Conservation (phyloP, 2,329 filamentous ascomycete species). For the Pyrenophora teres region DNA sequence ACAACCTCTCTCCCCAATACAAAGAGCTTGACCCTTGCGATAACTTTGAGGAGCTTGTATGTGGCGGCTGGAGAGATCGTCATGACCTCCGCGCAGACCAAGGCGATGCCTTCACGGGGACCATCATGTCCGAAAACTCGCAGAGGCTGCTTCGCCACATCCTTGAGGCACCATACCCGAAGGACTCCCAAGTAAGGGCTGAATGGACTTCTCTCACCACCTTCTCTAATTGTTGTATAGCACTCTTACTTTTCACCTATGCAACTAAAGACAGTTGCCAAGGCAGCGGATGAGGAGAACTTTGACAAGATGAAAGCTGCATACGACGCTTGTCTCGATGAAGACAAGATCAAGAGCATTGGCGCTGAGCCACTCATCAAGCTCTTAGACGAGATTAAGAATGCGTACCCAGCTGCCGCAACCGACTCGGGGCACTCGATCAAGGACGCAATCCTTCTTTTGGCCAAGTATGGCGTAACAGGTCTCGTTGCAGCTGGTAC, state of each 20-base stretch:
- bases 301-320: slow-evolving; percentile 68
- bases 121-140: slow-evolving; percentile 65
- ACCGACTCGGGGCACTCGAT: slow-evolving; percentile 26
- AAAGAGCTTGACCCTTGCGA: slow-evolving; percentile 68
- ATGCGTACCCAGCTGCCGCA: slow-evolving; percentile 19
- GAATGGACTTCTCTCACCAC: background rate
- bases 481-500: slow-evolving; percentile 32
- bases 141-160: slow-evolving; percentile 65
- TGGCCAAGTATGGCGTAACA: slow-evolving; percentile 54
- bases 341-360: slow-evolving; percentile 59
- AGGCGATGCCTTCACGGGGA: slow-evolving; percentile 63
- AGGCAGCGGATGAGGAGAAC: slow-evolving; percentile 62
- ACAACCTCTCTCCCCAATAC: slow-evolving; percentile 66
- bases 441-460: slow-evolving; percentile 54
- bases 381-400: slow-evolving; percentile 58
- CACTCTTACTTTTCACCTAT: slow-evolving; percentile 57
- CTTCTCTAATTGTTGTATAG: slow-evolving; percentile 31
- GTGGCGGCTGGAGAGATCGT: slow-evolving; percentile 67
- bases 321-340: slow-evolving; percentile 70
- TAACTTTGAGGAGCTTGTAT: slow-evolving; percentile 71
- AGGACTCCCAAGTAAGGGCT: slow-evolving; percentile 26
- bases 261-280: slow-evolving; percentile 35
- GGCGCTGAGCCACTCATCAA: slow-evolving; percentile 62
- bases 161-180: slow-evolving; percentile 62
- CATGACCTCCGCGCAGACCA: slow-evolving; percentile 70